phyloP scores from a whole-genome alignment of 2,329 filamentous ascomycete genomes.

The Pseudocercospora vitis region DNA sequence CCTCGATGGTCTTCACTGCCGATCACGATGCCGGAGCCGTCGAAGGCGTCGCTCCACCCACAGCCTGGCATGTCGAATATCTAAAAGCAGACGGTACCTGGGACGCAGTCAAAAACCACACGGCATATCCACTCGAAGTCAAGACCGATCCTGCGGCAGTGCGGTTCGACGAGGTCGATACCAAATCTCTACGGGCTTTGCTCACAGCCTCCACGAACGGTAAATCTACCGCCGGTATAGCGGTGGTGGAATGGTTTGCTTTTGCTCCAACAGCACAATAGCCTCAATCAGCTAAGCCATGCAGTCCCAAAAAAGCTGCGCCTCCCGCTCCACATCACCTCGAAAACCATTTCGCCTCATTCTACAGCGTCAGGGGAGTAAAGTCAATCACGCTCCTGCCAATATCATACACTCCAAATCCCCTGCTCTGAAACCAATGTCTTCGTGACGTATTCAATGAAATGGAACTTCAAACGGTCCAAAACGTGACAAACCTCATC shows the following conservation, averaged over 20 bases:
- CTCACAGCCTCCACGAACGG: slow-evolving; percentile 2
- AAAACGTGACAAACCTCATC: too few species aligned
- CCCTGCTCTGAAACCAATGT: too few species aligned
- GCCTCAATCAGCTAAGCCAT: neutral
- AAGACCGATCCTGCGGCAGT: neutral
- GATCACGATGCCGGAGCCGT: slow-evolving; percentile 1
- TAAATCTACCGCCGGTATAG: neutral
- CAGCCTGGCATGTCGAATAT: slow-evolving; percentile 3
- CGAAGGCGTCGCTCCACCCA: neutral
- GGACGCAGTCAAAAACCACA: neutral
- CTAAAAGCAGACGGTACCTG: neutral
- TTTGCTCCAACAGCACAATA: neutral
- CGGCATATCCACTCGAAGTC: neutral
- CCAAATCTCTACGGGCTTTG: neutral
- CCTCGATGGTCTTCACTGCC: neutral
- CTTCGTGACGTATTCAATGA: too few species aligned
- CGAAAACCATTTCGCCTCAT: too few species aligned
- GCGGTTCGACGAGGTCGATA: neutral
- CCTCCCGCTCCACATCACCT: neutral
- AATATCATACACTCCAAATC: too few species aligned
- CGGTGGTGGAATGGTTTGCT: neutral
- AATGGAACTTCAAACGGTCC: too few species aligned
- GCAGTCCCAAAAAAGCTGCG: neutral
- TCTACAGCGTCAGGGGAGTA: too few species aligned
- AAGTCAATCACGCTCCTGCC: too few species aligned